These are phyloP conservation scores for Cicer judaicum DNA, from an alignment of 306 rosid genomes.

Conservation along the genomic window DNA sequence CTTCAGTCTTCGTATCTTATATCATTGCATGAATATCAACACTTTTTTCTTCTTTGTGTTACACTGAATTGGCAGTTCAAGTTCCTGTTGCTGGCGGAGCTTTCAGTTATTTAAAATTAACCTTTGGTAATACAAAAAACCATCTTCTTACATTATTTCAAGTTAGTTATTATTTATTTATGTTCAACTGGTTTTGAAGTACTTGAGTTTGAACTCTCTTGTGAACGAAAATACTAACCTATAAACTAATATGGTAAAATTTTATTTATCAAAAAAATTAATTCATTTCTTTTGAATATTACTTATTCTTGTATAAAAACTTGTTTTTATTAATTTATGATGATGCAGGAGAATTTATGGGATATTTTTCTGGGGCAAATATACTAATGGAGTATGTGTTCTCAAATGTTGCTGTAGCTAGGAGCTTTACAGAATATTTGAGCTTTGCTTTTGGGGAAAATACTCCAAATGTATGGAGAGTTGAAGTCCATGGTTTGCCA, in stretches of 20 bases:
- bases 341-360: conserved; percentile 81
- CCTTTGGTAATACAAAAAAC: conserved; percentile 64
- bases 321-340: conserved; percentile 22
- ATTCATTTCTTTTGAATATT: background rate
- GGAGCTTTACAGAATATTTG: conserved; percentile 86
- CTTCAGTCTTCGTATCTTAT: conserved; percentile 84
- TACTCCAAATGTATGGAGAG: conserved; percentile 73
- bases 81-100: conserved; percentile 99
- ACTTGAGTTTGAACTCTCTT: too few species aligned
- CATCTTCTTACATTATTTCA: background rate
- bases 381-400: conserved; percentile 90
- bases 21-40: conserved; percentile 88
- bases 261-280: too few species aligned
- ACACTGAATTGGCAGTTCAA: conserved; percentile 91
- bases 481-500: conserved; percentile 70
- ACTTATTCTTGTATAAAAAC: background rate
- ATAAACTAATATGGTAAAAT: too few species aligned
- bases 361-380: conserved; percentile 95
- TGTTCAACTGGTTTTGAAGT: too few species aligned
- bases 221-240: too few species aligned
- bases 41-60: conserved; percentile 88
- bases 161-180: background rate
- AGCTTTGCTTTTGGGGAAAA: conserved; percentile 66
- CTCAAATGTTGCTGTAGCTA: conserved; percentile 90
- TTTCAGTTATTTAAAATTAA: conserved; percentile 84